Base-by-base conservation (phyloP, 805 yeast genomes). In the Saturnispora ahearnii region DNA sequence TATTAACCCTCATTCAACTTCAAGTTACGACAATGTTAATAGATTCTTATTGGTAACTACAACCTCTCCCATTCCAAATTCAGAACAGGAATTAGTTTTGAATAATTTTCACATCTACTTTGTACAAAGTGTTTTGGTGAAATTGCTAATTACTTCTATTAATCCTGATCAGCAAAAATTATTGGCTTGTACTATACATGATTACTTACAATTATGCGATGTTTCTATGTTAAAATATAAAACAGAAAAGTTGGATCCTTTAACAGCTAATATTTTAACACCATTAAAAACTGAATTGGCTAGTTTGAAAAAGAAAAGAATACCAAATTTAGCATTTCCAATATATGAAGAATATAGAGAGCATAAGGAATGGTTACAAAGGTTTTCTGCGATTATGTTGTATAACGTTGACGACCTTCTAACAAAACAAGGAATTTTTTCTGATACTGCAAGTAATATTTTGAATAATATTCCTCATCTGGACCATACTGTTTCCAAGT, bases 161-260 rank as follows among this genome's bases (percentile, higher is more conserved):
- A 89, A 89, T 60, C 96, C 98, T 0, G 77, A 79, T 22, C 78
- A 80, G 45, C 99, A 93, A 63, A 72, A 86, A 51, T 86, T 84
- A 60, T 73, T 89, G 33, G 96, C 96, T 0, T 84, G 78, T 63
- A 84, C 91, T 0, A 87, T 93, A 78, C 99, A 93, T 62, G 93
- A 88, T 54, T 81, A 83, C 45, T 66, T 93, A 46, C 80, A 80
- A 55, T 74, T 79, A 13, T 73, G 88, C 60, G 81, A 77, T 2
- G 64, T 57, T 44, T 53, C 62, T 7, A 21, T 41, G 13, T 55
- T 62, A 11, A 57, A 56, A 46, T 51, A 57, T 42, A 53, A 58
- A 10, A 33, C 54, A 30, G 66, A 72, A 13, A 70, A 69, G 49
- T 78, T 88, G 51, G 77, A 78, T 52, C 84, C 79, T 36, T 71